Conservation (phyloP, 2,329 filamentous ascomycete genomes). For the Claviceps sorghi region DNA sequence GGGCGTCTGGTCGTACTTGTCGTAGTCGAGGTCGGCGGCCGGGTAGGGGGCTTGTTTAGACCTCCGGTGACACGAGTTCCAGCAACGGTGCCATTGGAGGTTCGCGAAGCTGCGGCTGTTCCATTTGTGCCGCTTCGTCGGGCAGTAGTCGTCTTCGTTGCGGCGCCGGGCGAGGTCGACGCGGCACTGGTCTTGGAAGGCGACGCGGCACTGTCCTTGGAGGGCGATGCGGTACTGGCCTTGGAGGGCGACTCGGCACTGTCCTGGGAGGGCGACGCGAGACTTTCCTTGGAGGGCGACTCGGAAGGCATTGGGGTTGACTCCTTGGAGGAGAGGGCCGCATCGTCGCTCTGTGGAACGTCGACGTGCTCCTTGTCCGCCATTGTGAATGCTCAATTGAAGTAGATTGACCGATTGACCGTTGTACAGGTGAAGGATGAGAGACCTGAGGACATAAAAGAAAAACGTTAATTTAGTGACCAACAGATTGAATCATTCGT, state of each 20-base stretch:
- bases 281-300: constrained; percentile 4
- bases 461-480: neutral
- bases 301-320: constrained; percentile 17
- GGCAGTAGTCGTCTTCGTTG: constrained; percentile 20
- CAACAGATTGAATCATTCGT: neutral
- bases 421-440: constrained; percentile 1
- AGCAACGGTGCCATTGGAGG: constrained; percentile 3
- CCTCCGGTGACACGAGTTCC: constrained; percentile 11
- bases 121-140: constrained; percentile 19
- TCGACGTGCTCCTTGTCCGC: constrained; percentile 34
- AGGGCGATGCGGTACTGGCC: neutral
- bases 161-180: constrained; percentile 11
- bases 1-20: constrained; percentile 18
- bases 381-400: constrained; percentile 19
- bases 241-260: constrained; percentile 10
- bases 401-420: neutral
- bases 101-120: constrained; percentile 11
- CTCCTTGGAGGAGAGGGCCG: constrained; percentile 13
- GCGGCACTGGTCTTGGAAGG: neutral
- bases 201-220: neutral
- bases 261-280: constrained; percentile 19
- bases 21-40: constrained; percentile 23
- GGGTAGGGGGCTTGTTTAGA: constrained; percentile 34
- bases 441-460: neutral
- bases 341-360: constrained; percentile 29